Conservation (phyloP, 164 flowering plant species). For the Tetracentron sinense region DNA sequence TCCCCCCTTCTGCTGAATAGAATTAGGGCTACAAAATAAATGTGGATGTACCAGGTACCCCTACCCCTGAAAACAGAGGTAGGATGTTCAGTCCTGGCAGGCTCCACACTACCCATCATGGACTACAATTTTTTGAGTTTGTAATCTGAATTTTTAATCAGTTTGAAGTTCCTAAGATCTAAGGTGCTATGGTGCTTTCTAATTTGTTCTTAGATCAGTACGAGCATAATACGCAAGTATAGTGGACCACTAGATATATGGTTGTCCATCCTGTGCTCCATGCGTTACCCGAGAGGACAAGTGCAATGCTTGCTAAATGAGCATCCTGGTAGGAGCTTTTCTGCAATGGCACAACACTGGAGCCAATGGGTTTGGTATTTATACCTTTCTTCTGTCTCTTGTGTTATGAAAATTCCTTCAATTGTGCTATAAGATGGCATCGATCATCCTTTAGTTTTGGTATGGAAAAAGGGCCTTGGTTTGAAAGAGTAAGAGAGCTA, state of each 20-base stretch:
- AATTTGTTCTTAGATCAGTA: constrained; percentile 56
- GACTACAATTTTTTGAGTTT: no score
- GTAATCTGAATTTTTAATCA: background rate
- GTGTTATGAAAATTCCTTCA: background rate
- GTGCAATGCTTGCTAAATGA: constrained; percentile 55
- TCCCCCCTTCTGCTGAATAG: no score
- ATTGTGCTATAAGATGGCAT: background rate
- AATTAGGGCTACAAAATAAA: no score
- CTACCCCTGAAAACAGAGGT: no score
- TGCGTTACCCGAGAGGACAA: constrained; percentile 18
- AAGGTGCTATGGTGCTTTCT: background rate
- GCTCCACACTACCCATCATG: no score
- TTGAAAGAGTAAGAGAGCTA: background rate
- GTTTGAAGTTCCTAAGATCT: background rate
- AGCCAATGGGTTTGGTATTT: constrained; percentile 96
- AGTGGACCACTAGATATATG: constrained; percentile 84
- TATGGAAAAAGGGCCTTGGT: background rate
- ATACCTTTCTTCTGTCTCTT: background rate
- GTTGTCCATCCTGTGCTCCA: constrained; percentile 47
- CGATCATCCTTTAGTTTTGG: background rate
- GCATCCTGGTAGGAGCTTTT: constrained; percentile 53
- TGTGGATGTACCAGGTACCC: no score
- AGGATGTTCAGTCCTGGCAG: no score
- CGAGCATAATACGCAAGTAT: constrained; percentile 75
- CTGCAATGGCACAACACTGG: constrained; percentile 80